phyloP scores from a whole-genome alignment of 1,139 yeast genomes.

The Pichia sp. region DNA sequence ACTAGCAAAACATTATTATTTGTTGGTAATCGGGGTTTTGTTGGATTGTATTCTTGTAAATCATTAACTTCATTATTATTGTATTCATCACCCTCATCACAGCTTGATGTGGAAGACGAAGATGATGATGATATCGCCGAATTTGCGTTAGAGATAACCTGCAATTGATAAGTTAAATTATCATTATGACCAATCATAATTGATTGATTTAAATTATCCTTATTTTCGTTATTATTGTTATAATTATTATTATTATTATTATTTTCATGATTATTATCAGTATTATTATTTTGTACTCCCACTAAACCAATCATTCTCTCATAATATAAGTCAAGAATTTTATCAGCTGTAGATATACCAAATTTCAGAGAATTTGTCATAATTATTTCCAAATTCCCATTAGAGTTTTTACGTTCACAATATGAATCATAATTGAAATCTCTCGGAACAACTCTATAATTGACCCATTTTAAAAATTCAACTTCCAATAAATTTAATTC shows the following conservation, averaged over 20 bases:
- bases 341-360: slow-evolving; percentile 29
- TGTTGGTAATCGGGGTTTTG: too few relatives aligned
- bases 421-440: slow-evolving; percentile 30
- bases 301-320: slow-evolving; percentile 54
- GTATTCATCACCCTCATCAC: too few relatives aligned
- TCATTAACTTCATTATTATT: too few relatives aligned
- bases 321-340: slow-evolving; percentile 54
- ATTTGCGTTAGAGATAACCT: too few relatives aligned
- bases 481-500: slow-evolving; percentile 85
- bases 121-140: too few relatives aligned
- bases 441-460: slow-evolving; percentile 67
- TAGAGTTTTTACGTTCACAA: slow-evolving; percentile 23
- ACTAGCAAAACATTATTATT: too few relatives aligned
- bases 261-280: background rate
- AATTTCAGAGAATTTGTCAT: slow-evolving; percentile 16
- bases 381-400: slow-evolving; percentile 21
- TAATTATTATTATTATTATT: background rate
- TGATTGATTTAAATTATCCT: background rate
- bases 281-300: slow-evolving; percentile 33
- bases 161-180: slow-evolving; percentile 18
- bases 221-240: background rate
- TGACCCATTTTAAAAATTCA: slow-evolving; percentile 76
- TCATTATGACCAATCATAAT: slow-evolving; percentile 24
- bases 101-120: too few relatives aligned
- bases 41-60: too few relatives aligned